phyloP scores from a whole-genome alignment of 306 rosid genomes.

The Gastrolobium bilobum region DNA sequence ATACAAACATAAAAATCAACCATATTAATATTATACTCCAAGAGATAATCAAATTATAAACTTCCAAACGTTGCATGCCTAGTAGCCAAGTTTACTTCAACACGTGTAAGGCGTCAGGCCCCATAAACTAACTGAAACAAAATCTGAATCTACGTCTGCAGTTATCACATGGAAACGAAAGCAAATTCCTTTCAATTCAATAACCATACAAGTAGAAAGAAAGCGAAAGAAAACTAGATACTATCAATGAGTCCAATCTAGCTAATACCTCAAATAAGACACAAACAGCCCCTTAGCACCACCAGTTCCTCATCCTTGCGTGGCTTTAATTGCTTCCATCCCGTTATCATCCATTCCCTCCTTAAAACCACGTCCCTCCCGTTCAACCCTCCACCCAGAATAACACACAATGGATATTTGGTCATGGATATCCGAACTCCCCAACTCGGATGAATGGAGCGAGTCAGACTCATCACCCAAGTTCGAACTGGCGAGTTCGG shows the following conservation, averaged over 20 bases:
- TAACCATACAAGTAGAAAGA: constrained; percentile 38
- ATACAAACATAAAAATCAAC: too few relatives aligned
- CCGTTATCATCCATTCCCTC: constrained; percentile 63
- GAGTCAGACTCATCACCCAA: constrained; percentile 56
- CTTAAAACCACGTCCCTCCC: constrained; percentile 43
- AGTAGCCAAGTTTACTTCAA: constrained; percentile 8
- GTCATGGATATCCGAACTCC: constrained; percentile 90
- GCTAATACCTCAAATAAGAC: constrained; percentile 48
- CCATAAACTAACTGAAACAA: constrained; percentile 37
- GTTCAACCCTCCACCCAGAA: neutral
- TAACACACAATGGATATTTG: constrained; percentile 69
- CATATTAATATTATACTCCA: too few relatives aligned
- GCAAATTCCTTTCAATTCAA: constrained; percentile 33
- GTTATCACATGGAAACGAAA: constrained; percentile 30
- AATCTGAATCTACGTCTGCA: constrained; percentile 46
- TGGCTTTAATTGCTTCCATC: constrained; percentile 57
- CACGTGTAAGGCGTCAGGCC: constrained; percentile 68
- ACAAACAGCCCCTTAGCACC: constrained; percentile 50
- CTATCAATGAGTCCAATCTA: constrained; percentile 57
- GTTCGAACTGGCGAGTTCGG: constrained; percentile 68
- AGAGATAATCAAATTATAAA: too few relatives aligned
- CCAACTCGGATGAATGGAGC: constrained; percentile 63
- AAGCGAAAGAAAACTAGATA: constrained; percentile 48
- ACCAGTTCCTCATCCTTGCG: constrained; percentile 57
- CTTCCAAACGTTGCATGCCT: neutral